Percentiles rank a stretch among this genome's conserved stretches.
These are phyloP conservation scores for Keithomyces neogunnii DNA, from an alignment of 2,329 filamentous ascomycete genomes.

Conservation along the genomic window DNA sequence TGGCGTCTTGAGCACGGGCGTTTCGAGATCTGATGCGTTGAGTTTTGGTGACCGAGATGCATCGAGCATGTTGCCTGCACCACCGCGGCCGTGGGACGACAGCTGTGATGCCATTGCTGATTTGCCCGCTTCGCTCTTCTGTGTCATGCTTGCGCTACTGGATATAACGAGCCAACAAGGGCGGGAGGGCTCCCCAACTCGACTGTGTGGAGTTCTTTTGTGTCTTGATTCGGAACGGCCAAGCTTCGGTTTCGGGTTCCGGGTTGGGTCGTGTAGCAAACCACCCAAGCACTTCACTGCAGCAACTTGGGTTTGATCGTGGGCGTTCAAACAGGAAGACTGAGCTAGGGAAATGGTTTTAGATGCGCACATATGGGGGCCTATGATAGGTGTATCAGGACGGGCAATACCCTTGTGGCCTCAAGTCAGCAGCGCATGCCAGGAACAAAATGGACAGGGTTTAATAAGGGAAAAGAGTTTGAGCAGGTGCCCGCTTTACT, in stretches of 20 bases:
- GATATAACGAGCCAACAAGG: not conserved
- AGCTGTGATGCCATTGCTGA: slow-evolving; percentile 23
- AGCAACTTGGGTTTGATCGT: no score
- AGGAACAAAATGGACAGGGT: not conserved
- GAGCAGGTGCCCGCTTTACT: not conserved
- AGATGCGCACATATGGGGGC: no score
- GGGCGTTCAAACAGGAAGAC: no score
- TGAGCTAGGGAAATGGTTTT: no score
- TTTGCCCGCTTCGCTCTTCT: not conserved
- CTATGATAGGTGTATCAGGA: no score
- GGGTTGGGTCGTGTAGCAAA: no score
- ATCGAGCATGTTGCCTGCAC: slow-evolving; percentile 66
- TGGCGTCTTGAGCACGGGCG: slow-evolving; percentile 74
- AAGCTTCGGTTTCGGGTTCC: no score
- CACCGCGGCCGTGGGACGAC: slow-evolving; percentile 66
- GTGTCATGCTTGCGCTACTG: slow-evolving; percentile 1
- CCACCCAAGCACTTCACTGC: no score
- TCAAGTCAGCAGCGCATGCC: not conserved
- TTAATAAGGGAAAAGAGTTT: not conserved
- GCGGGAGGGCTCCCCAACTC: not conserved
- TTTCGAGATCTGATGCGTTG: slow-evolving; percentile 59
- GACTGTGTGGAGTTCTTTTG: not conserved
- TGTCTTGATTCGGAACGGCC: not conserved
- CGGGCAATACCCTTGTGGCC: no score
- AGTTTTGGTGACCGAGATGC: slow-evolving; percentile 42